These are phyloP conservation scores for Capsicum chinense DNA, from an alignment of 257 asterid species.

Conservation along the genomic window DNA sequence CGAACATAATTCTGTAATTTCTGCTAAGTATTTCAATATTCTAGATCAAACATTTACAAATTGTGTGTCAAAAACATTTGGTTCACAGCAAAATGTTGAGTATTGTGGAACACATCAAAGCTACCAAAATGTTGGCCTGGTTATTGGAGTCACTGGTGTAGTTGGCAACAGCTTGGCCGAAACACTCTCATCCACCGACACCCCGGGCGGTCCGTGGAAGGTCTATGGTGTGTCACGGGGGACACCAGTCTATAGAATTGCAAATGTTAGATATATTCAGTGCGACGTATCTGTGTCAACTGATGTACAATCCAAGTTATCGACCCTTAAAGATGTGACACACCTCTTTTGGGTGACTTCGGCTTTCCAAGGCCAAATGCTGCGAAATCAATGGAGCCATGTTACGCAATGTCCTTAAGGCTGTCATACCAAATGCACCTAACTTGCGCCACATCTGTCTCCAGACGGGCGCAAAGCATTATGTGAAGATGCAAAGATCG, in stretches of 20 bases:
- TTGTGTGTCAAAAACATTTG: not conserved
- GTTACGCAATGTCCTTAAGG: slow-evolving; percentile 64
- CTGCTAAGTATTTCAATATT: not conserved
- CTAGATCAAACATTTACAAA: not conserved
- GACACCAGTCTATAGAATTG: slow-evolving; percentile 69
- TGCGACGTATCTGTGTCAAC: slow-evolving; percentile 67
- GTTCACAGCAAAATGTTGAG: slow-evolving; percentile 56
- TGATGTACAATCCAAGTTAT: slow-evolving; percentile 59
- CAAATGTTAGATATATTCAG: slow-evolving; percentile 63
- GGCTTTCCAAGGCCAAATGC: slow-evolving; percentile 60
- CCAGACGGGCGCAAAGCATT: slow-evolving; percentile 85
- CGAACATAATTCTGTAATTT: too few relatives aligned
- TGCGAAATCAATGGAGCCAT: slow-evolving; percentile 74
- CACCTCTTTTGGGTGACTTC: slow-evolving; percentile 82
- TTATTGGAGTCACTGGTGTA: slow-evolving; percentile 84
- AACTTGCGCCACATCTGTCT: slow-evolving; percentile 71
- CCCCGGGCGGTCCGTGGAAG: slow-evolving; percentile 99
- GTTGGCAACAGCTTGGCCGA: slow-evolving; percentile 94
- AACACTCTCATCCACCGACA: slow-evolving; percentile 87
- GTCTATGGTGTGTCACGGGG: slow-evolving; percentile 88
- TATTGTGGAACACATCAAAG: slow-evolving; percentile 61
- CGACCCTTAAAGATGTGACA: slow-evolving; percentile 66
- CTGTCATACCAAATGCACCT: slow-evolving; percentile 68
- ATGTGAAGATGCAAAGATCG: slow-evolving; percentile 55
- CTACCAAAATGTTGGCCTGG: slow-evolving; percentile 75